These are phyloP conservation scores for Dioszegia crocea DNA, from an alignment of 768 basidiomycete species.

Conservation along the genomic window DNA sequence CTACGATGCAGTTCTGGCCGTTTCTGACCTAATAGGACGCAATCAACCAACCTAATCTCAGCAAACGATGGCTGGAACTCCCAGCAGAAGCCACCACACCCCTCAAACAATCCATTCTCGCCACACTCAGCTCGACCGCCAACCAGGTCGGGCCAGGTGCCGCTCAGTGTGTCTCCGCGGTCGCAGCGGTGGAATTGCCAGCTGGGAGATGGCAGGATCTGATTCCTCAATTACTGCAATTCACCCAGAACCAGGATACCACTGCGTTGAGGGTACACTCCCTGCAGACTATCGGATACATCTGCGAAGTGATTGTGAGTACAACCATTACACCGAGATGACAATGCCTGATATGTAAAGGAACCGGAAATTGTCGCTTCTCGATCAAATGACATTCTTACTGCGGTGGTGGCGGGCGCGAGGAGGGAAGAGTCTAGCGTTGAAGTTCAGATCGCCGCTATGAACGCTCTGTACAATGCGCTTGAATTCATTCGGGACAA, in stretches of 20 bases:
- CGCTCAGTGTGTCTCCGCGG: constrained; percentile 88
- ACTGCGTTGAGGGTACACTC: constrained; percentile 68
- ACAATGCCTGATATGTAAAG: constrained; percentile 52
- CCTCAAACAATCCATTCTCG: constrained; percentile 82
- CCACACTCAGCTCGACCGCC: constrained; percentile 69
- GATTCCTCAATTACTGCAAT: constrained; percentile 79
- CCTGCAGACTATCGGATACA: constrained; percentile 90
- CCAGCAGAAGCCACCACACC: constrained; percentile 64
- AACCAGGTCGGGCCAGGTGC: constrained; percentile 77
- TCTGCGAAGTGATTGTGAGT: constrained; percentile 93
- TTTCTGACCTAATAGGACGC: constrained; percentile 62
- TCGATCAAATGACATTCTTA: constrained; percentile 94
- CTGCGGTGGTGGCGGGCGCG: constrained; percentile 96
- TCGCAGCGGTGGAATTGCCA: constrained; percentile 89
- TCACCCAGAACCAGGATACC: constrained; percentile 71
- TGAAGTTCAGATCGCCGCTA: constrained; percentile 89
- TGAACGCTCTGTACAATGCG: constrained; percentile 88
- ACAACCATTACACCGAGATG: constrained; percentile 1
- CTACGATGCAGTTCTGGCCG: background rate
- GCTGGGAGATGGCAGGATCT: constrained; percentile 82
- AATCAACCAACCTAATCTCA: constrained; percentile 68
- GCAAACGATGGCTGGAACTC: constrained; percentile 77
- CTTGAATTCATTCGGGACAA: constrained; percentile 97
- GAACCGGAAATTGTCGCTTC: constrained; percentile 85
- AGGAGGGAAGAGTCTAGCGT: constrained; percentile 86